Conservation (phyloP, 2,329 filamentous ascomycete genomes). For the Aspergillus sp. region DNA sequence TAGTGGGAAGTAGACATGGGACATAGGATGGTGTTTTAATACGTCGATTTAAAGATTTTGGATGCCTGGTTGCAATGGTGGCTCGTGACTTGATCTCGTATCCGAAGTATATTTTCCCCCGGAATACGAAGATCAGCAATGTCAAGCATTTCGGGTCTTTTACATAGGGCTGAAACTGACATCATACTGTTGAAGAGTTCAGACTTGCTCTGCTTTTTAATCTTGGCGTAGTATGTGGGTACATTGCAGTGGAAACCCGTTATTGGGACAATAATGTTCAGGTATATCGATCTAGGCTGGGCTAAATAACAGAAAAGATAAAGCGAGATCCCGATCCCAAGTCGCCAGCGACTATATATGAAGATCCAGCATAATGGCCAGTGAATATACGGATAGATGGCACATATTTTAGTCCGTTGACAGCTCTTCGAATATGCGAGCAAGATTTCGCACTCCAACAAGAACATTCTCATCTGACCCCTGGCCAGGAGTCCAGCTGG, state of each 20-base stretch:
- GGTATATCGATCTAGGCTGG: slow-evolving; percentile 2
- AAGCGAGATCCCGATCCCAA: background rate
- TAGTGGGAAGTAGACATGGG: no score
- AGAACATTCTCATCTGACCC: slow-evolving; percentile 85
- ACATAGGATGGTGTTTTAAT: no score
- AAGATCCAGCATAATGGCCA: background rate
- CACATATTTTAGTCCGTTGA: slow-evolving; percentile 29
- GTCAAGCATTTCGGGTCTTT: background rate
- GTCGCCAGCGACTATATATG: slow-evolving; percentile 29
- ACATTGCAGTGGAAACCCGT: no score
- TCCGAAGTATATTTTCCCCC: background rate
- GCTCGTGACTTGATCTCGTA: background rate
- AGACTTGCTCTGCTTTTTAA: background rate
- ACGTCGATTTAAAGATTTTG: background rate
- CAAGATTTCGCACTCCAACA: slow-evolving; percentile 69
- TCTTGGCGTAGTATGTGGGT: no score
- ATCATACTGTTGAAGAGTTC: background rate
- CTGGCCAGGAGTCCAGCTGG: slow-evolving; percentile 74
- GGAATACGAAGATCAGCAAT: background rate
- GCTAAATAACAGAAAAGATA: background rate
- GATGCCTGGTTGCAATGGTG: background rate
- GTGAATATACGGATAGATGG: slow-evolving; percentile 8
- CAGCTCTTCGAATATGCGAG: slow-evolving; percentile 69
- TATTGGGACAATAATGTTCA: background rate
- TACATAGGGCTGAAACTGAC: background rate